Conservation (phyloP, 768 basidiomycete species). For the Suillus spraguei region DNA sequence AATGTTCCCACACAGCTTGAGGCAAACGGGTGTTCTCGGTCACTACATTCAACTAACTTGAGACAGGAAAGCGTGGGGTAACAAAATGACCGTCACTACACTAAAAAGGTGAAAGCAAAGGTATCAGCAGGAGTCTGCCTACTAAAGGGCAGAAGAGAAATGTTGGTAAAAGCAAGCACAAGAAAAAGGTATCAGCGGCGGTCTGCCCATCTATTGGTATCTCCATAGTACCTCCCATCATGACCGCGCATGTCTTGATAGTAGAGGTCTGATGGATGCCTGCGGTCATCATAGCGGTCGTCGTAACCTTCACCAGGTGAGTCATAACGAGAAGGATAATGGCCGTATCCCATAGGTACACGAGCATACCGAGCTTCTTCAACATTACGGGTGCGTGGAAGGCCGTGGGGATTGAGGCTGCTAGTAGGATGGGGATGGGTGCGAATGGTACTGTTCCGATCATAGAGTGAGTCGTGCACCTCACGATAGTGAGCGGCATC, state of each 20-base stretch:
- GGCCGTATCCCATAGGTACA: background rate
- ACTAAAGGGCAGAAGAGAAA: background rate
- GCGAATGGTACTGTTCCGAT: background rate
- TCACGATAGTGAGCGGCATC: background rate
- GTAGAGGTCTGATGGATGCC: background rate
- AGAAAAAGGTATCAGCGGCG: background rate
- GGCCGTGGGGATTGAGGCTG: background rate
- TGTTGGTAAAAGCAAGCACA: background rate
- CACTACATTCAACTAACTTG: background rate
- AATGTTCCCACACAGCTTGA: too few relatives aligned
- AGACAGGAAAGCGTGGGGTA: too few relatives aligned
- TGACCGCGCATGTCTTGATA: background rate
- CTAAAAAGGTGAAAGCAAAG: background rate
- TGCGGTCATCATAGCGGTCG: background rate
- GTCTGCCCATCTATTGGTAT: background rate
- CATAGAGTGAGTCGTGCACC: background rate
- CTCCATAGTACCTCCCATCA: constrained; percentile 1
- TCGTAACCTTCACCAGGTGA: background rate
- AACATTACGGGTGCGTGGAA: background rate
- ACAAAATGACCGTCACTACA: too few relatives aligned
- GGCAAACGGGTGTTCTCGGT: too few relatives aligned
- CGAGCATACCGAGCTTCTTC: background rate
- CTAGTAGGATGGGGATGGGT: background rate
- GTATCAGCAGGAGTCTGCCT: too few relatives aligned
- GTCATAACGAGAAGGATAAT: background rate